A percentile compares a stretch with the other conserved stretches of the same genome.
phyloP scores from a whole-genome alignment of 371 early-diverging fungal species.

The Mycotypha africana region DNA sequence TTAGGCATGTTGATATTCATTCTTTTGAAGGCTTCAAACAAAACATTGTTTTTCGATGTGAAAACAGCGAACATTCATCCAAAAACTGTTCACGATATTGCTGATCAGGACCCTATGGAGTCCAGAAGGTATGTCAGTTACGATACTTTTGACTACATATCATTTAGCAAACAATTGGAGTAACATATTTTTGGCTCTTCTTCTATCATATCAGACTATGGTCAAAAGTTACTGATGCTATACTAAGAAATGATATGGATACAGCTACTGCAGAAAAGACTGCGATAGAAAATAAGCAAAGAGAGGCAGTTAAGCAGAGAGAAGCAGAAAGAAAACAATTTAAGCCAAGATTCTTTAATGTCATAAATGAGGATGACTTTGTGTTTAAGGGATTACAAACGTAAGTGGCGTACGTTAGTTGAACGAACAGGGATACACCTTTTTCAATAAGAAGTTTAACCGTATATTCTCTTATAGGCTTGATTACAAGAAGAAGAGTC shows the following conservation, averaged over 20 bases:
- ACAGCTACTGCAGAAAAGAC: conserved; percentile 80
- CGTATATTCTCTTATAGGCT: too few relatives aligned
- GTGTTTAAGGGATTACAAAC: conserved; percentile 18
- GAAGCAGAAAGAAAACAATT: conserved; percentile 45
- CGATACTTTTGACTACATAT: background rate
- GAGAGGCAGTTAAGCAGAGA: conserved; percentile 60
- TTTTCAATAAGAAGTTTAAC: too few relatives aligned
- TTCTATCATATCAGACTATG: conserved; percentile 38
- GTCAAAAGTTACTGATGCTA: conserved; percentile 76
- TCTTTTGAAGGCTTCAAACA: conserved; percentile 14
- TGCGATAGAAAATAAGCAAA: conserved; percentile 80
- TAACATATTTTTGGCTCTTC: background rate
- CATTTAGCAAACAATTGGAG: too few relatives aligned
- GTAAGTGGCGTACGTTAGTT: too few relatives aligned
- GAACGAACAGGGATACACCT: too few relatives aligned
- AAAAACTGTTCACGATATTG: conserved; percentile 67
- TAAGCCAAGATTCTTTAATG: conserved; percentile 49
- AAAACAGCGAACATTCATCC: conserved; percentile 55
- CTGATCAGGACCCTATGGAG: conserved; percentile 78
- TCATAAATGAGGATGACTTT: conserved; percentile 21
- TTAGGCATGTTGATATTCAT: background rate
- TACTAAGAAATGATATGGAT: conserved; percentile 64
- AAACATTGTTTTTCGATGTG: conserved; percentile 64
- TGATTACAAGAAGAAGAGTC: too few relatives aligned
- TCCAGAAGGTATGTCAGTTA: conserved; percentile 57